Percentiles rank a stretch among this genome's conserved stretches.
These are phyloP conservation scores for Monosporascus sp. DNA, from an alignment of 2,329 filamentous ascomycete species.

Conservation along the genomic window DNA sequence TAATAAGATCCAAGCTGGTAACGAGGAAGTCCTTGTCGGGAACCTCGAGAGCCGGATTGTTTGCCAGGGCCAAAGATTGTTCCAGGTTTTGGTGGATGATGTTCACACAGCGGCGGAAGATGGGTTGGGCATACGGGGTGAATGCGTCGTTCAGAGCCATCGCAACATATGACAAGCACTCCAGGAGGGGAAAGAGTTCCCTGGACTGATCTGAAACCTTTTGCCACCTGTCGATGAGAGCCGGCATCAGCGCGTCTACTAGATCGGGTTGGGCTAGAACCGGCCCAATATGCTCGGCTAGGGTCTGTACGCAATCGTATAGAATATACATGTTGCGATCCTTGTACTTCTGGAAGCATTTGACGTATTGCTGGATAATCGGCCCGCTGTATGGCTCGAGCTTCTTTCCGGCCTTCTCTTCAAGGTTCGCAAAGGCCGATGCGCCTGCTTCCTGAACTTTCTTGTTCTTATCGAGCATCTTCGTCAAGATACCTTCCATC, in stretches of 20 bases:
- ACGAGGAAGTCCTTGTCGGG: slow-evolving; percentile 97
- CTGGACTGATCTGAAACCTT: slow-evolving; percentile 81
- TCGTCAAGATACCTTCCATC: slow-evolving; percentile 91
- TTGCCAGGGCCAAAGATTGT: slow-evolving; percentile 64
- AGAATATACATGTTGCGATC: slow-evolving; percentile 98
- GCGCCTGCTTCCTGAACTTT: slow-evolving; percentile 95
- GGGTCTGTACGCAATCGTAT: slow-evolving; percentile 95
- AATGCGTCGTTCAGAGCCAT: slow-evolving; percentile 79
- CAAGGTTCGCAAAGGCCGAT: slow-evolving; percentile 91
- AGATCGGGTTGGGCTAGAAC: slow-evolving; percentile 75
- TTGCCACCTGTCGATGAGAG: slow-evolving; percentile 82
- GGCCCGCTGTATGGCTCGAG: slow-evolving; percentile 81
- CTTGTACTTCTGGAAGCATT: slow-evolving; percentile 93
- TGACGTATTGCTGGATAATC: slow-evolving; percentile 87
- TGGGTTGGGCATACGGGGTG: slow-evolving; percentile 75
- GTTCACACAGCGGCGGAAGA: slow-evolving; percentile 82
- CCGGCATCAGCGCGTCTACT: slow-evolving; percentile 86
- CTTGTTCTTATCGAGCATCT: slow-evolving; percentile 97
- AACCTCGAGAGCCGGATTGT: slow-evolving; percentile 63
- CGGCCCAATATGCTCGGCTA: slow-evolving; percentile 85
- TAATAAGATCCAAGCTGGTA: slow-evolving; percentile 88
- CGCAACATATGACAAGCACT: slow-evolving; percentile 92
- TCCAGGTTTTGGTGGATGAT: slow-evolving; percentile 91
- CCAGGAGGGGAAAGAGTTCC: slow-evolving; percentile 91
- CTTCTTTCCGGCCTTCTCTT: slow-evolving; percentile 81